Conservation (phyloP, 2,329 filamentous ascomycete genomes). For the Harringtonia aguacate region DNA sequence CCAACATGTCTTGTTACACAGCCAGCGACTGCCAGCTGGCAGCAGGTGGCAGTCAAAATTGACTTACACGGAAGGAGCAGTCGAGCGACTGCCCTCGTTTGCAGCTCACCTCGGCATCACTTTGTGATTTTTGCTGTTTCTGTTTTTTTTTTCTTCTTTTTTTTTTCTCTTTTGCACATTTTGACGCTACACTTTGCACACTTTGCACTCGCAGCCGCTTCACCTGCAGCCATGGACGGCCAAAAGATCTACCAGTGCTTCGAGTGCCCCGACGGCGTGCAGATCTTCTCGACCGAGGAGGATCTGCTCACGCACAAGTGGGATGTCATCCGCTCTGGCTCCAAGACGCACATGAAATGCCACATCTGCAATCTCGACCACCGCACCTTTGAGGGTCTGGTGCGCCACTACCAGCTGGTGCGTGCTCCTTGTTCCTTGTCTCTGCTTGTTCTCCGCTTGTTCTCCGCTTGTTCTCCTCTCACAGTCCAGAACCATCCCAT, state of each 20-base stretch:
- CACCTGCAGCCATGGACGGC: not conserved
- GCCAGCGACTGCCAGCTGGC: too few relatives aligned
- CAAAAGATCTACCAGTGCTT: conserved; percentile 9
- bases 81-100: too few relatives aligned
- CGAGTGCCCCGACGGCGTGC: conserved; percentile 10
- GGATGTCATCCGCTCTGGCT: conserved; percentile 14
- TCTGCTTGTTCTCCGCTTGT: not conserved
- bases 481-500: conserved; percentile 24
- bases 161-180: too few relatives aligned
- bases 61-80: too few relatives aligned
- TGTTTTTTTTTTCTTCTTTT: too few relatives aligned
- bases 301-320: conserved; percentile 17
- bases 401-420: conserved; percentile 25
- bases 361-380: conserved; percentile 26
- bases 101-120: too few relatives aligned
- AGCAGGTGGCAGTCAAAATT: too few relatives aligned
- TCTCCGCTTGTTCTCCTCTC: not conserved
- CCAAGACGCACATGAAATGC: conserved; percentile 24
- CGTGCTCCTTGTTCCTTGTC: conserved; percentile 3
- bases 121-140: too few relatives aligned
- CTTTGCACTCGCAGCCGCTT: too few relatives aligned
- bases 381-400: conserved; percentile 19
- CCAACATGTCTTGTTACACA: too few relatives aligned
- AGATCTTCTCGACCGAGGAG: conserved; percentile 10
- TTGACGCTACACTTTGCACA: too few relatives aligned